Evolutionary conservation across 257 asterid species (phyloP), one percentile per base, ranked within the genome.

Genomic region (Gynochthodes officinalis): DNA sequence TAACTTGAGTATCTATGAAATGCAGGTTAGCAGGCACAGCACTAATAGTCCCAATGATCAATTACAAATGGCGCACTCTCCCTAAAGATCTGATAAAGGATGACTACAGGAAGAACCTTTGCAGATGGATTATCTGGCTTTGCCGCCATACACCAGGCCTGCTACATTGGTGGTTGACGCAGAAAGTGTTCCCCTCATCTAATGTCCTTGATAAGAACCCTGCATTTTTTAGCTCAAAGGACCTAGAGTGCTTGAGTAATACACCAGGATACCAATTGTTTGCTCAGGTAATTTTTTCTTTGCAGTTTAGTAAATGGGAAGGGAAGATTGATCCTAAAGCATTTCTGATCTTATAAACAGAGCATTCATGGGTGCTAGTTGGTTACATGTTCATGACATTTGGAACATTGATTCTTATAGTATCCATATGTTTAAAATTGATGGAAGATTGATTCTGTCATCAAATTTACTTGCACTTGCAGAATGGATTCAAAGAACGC

Each of bases 121-220:
- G 85, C 25, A 77, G 79, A 39, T 86, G 88, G 96, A 72, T 84
- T 33, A 68, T 87, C 69, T 79, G 82, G 73, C 80, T 84, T 55
- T 85, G 87, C 4, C 80, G 86, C 50, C 82, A 82, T 43, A 73
- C 89, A 73, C 96, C 97, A 0, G 83, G 92, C 60, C 73, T 91
- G 33, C 39, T 94, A 39, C 85, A 89, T 75, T 91, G 97, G 98
- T 93, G 96, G 97, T 72, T 91, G 60, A 94, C 89, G 46, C 99
- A 90, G 76, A 91, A 91, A 46, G 21, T 94, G 58, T 94, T 94
- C 82, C 98, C 97, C n/a, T 86, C 97, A 11, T 83, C 97, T 1
- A 83, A 84, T 28, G 88, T 85, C n/a, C 97, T 89, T 25, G 97
- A 92, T 44, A 83, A 88, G 69, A 94, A 86, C 78, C 90, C 98